Percentiles rank a stretch among this genome's conserved stretches.
Conservation (phyloP, 768 basidiomycete species). For the Phallus indusiatus region DNA sequence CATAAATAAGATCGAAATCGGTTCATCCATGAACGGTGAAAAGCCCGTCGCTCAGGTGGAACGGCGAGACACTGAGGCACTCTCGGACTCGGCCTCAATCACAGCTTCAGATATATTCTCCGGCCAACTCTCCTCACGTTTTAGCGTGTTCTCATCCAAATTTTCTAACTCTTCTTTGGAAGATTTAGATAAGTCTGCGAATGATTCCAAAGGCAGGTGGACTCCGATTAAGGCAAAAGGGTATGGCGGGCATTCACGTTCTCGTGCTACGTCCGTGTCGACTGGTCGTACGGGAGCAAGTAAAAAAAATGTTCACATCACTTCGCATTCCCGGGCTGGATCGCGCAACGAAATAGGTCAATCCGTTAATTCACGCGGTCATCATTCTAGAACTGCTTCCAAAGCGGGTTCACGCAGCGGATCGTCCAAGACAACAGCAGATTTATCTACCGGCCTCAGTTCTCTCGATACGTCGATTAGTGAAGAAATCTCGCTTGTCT, state of each 20-base stretch:
- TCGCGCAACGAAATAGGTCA: not conserved
- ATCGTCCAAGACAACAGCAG: not conserved
- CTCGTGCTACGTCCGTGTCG: not conserved
- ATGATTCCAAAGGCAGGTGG: not conserved
- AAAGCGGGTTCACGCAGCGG: not conserved
- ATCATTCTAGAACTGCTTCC: not conserved
- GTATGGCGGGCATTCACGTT: not conserved
- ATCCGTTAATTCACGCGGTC: not conserved
- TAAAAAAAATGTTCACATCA: not conserved
- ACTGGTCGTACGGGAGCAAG: not conserved
- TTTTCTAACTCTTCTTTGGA: conserved; percentile 6
- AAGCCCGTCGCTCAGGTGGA: not conserved
- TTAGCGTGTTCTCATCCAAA: not conserved
- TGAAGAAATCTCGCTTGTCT: not conserved
- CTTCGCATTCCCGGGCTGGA: not conserved
- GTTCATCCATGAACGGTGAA: not conserved
- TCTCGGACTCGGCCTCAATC: not conserved
- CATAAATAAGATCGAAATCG: not conserved
- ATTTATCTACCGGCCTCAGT: not conserved
- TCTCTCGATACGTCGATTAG: not conserved
- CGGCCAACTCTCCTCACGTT: not conserved
- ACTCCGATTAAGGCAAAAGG: not conserved
- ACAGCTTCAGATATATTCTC: not conserved
- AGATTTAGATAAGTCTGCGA: not conserved
- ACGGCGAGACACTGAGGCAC: not conserved